Evolutionary conservation across 495 filamentous ascomycete species (phyloP).

Genomic region (Astrothelium macrocarpum): DNA sequence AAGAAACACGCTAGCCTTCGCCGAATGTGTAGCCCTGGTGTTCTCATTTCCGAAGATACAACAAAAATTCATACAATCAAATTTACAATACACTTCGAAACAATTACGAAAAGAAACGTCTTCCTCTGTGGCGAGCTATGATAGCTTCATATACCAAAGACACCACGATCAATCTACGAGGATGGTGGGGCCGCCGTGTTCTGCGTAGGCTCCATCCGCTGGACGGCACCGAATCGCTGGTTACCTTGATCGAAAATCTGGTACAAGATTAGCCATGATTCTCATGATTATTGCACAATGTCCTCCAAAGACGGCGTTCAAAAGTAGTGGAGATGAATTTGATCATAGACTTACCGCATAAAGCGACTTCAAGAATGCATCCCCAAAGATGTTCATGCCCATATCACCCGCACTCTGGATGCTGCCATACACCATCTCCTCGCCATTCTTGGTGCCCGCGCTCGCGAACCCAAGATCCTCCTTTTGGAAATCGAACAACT

Average conservation of each 20-base stretch:
- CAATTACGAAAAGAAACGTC: background rate
- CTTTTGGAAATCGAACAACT: constrained; percentile 60
- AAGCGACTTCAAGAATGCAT: constrained; percentile 64
- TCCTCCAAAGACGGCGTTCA: too few species aligned
- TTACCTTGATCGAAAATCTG: constrained; percentile 73
- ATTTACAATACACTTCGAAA: too few species aligned
- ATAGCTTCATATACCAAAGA: background rate
- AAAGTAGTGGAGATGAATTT: too few species aligned
- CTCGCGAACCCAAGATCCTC: constrained; percentile 59
- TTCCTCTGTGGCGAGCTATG: background rate
- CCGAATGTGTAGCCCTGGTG: too few species aligned
- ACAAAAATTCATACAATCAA: too few species aligned
- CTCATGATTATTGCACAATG: too few species aligned
- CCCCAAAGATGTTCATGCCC: constrained; percentile 64
- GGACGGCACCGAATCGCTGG: constrained; percentile 57
- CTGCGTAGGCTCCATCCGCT: constrained; percentile 50
- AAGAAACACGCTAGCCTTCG: too few species aligned
- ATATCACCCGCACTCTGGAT: constrained; percentile 62
- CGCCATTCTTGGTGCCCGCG: constrained; percentile 38
- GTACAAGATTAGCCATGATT: constrained; percentile 8
- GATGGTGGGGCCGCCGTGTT: constrained; percentile 23
- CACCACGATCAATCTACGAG: background rate
- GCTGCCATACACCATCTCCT: constrained; percentile 54
- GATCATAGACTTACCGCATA: constrained; percentile 51
- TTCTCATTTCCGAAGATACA: too few species aligned